Evolutionary conservation across 148 eudicot species (phyloP), one percentile per base, ranked within the genome.

Genomic region (Dianthus caryophyllus): DNA sequence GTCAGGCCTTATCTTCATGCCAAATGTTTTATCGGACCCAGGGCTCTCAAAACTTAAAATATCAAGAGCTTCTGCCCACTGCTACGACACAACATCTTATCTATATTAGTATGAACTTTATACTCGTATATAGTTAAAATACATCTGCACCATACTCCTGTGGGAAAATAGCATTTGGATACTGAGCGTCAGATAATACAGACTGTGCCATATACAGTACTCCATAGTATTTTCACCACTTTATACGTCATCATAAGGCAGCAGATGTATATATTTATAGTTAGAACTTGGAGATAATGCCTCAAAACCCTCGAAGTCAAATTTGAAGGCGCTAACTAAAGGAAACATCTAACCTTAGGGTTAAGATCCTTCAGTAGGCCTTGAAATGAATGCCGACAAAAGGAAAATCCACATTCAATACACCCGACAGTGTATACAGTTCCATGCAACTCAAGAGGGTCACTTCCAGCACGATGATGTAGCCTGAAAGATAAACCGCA

Each of bases 21-120:
- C 98, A 80, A 93, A 89, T 74, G 84, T 90, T 79, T 84, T 87
- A 78, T 93, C 96, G 61, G 96, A 86, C 50, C 80, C 84, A 41
- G 84, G 82, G 71, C 81, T 89, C 72, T 80, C 84, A 61, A 87
- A 82, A 62, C 80, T 86, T 71, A 90, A 80, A 72, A 76, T 84
- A 73, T 90, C 98, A 74, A 93, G 82, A 65, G 98, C 98, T 66
- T 76, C 89, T n/a, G 98, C 98, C 96, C 98, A 90, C 95, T 93
- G 96, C 86, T 79, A 51, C 22, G 43, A 41, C 61, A 63, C 46
- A 64, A 24, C 58, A 69, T 4, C 46, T 27, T 58, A n/a, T n/a
- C 24, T 48, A 47, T 33, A 54, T 36, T 13, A 10, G 65, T 43
- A 8, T 8, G 27, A 46, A 31, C 21, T 31, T 2, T 21, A 25